Conservation (phyloP, 163 green algal genomes). For the Chlorella variabilis region DNA sequence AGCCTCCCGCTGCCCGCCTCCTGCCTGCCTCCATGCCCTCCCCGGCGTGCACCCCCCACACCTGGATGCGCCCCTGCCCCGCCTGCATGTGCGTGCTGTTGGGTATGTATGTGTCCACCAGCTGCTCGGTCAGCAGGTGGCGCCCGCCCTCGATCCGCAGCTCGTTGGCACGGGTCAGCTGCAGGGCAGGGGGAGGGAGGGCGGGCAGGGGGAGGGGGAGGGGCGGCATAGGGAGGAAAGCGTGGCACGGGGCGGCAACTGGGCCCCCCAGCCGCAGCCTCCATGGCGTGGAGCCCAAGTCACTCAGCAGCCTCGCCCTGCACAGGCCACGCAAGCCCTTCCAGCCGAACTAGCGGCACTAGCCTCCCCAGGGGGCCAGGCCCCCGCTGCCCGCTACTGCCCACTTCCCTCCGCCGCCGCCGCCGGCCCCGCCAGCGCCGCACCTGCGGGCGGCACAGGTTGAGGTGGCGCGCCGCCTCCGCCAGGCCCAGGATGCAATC, state of each 20-base stretch:
- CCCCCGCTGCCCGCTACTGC: too few species aligned
- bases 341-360: too few species aligned
- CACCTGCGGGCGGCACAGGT: slow-evolving; percentile 61
- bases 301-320: too few species aligned
- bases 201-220: neutral
- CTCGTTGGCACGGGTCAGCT: slow-evolving; percentile 67
- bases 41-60: slow-evolving; percentile 25
- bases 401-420: too few species aligned
- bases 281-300: too few species aligned
- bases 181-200: neutral
- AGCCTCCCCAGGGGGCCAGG: too few species aligned
- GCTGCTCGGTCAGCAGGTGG: slow-evolving; percentile 85
- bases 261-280: neutral
- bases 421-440: neutral
- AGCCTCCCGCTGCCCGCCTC: too few species aligned
- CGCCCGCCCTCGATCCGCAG: slow-evolving; percentile 79
- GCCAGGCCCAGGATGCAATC: slow-evolving; percentile 84
- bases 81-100: slow-evolving; percentile 80
- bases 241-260: too few species aligned
- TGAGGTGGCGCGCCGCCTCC: slow-evolving; percentile 56
- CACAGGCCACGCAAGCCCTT: too few species aligned
- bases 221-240: too few species aligned
- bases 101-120: slow-evolving; percentile 85
- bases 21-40: neutral
- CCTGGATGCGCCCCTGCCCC: slow-evolving; percentile 62